Conservation (phyloP, 2,329 filamentous ascomycete species). For the Pyricularia pennisetigena region DNA sequence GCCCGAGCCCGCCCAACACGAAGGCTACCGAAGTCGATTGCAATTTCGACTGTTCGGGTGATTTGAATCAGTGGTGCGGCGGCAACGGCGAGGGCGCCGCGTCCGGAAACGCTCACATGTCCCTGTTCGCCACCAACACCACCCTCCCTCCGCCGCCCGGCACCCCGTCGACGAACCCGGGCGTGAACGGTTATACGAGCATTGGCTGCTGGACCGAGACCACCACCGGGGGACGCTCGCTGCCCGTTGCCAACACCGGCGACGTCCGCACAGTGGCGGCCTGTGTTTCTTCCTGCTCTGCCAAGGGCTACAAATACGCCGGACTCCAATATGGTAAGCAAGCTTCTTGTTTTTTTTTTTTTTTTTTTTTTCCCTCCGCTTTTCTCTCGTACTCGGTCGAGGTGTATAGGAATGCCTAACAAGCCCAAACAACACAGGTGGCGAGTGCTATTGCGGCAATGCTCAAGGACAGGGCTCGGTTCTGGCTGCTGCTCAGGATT, state of each 20-base stretch:
- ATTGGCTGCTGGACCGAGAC: conserved; percentile 24
- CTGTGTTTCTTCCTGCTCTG: conserved; percentile 11
- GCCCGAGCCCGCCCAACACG: too few relatives aligned
- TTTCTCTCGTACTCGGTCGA: too few relatives aligned
- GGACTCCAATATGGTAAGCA: conserved; percentile 21
- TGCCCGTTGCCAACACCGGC: conserved; percentile 9
- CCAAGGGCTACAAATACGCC: conserved; percentile 16
- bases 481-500: too few relatives aligned
- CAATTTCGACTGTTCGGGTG: conserved; percentile 39
- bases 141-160: conserved; percentile 10
- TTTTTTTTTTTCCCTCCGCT: too few relatives aligned
- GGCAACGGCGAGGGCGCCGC: conserved; percentile 31
- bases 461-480: too few relatives aligned
- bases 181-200: conserved; percentile 18
- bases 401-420: too few relatives aligned
- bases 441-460: too few relatives aligned
- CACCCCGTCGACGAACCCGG: conserved; percentile 24
- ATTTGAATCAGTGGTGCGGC: conserved; percentile 40
- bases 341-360: too few relatives aligned
- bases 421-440: too few relatives aligned
- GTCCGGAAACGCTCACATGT: conserved; percentile 31
- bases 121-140: conserved; percentile 28
- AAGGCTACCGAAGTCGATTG: conserved; percentile 36
- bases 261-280: conserved; percentile 13
- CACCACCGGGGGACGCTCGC: conserved; percentile 11